Conservation (phyloP, 78 protist genomes). For the Mastigamoeba balamuthi region DNA sequence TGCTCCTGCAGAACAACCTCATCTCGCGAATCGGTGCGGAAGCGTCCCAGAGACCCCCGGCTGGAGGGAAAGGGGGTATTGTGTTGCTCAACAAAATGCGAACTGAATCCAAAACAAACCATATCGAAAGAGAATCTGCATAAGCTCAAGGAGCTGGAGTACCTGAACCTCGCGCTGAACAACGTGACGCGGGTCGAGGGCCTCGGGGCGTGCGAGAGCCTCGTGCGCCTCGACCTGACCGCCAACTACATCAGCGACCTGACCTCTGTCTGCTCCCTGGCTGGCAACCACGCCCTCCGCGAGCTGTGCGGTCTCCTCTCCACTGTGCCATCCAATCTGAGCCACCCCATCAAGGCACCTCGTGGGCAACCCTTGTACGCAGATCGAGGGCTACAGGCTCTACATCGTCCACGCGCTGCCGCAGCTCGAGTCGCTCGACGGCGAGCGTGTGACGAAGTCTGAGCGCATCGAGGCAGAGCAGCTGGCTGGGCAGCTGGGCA, state of each 20-base stretch:
- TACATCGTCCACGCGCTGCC: constrained; percentile 63
- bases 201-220: constrained; percentile 49
- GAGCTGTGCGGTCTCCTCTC: constrained; percentile 5
- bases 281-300: constrained; percentile 3
- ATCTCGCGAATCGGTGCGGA: constrained; percentile 18
- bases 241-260: constrained; percentile 59
- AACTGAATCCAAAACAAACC: too few relatives aligned
- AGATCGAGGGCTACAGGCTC: constrained; percentile 22
- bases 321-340: not conserved
- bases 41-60: too few relatives aligned
- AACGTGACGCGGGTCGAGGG: constrained; percentile 26
- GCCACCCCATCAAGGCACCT: not conserved
- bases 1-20: constrained; percentile 60
- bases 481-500: not conserved
- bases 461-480: constrained; percentile 43
- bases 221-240: constrained; percentile 69
- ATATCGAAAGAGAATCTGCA: constrained; percentile 46
- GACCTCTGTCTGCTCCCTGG: constrained; percentile 10
- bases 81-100: not conserved
- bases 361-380: constrained; percentile 67
- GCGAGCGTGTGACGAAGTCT: not conserved
- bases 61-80: too few relatives aligned
- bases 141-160: constrained; percentile 39
- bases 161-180: constrained; percentile 75
- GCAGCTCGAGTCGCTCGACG: constrained; percentile 9